A percentile compares a stretch with the other conserved stretches of the same genome.
These are phyloP conservation scores for Cryptococcus sp. DNA, from an alignment of 1,284 basidiomycete genomes.

Conservation along the genomic window DNA sequence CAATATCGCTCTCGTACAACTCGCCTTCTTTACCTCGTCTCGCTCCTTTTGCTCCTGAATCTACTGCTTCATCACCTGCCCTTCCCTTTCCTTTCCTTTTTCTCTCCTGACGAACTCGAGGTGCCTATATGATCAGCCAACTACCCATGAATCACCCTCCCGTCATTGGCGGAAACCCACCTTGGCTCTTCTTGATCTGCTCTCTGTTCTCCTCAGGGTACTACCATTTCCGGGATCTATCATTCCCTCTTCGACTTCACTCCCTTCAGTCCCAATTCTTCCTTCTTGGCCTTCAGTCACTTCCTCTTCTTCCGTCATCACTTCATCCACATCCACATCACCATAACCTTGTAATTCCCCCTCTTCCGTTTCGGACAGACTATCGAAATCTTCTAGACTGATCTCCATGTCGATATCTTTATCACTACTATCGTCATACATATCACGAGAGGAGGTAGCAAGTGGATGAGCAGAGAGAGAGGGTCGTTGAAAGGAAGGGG, in stretches of 20 bases:
- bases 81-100: constrained; percentile 5
- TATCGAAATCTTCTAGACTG: not conserved
- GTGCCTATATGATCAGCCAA: not conserved
- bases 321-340: not conserved
- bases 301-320: constrained; percentile 4
- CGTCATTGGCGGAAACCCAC: not conserved
- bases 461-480: not conserved
- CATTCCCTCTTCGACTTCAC: constrained; percentile 4
- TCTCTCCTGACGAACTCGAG: not conserved
- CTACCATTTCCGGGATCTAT: no score
- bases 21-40: constrained; percentile 4
- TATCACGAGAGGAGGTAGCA: not conserved
- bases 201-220: no score
- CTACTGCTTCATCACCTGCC: not conserved
- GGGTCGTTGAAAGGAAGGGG: constrained; percentile 6
- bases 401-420: not conserved
- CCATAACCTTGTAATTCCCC: not conserved
- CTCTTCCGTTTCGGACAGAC: not conserved
- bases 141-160: not conserved
- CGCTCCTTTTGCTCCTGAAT: not conserved
- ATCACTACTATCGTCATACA: not conserved
- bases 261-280: constrained; percentile 2
- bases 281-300: constrained; percentile 3
- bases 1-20: constrained; percentile 33
- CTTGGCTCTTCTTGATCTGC: not conserved